Conservation (phyloP, 371 early-diverging fungal genomes). For the Mortierella sp. region DNA sequence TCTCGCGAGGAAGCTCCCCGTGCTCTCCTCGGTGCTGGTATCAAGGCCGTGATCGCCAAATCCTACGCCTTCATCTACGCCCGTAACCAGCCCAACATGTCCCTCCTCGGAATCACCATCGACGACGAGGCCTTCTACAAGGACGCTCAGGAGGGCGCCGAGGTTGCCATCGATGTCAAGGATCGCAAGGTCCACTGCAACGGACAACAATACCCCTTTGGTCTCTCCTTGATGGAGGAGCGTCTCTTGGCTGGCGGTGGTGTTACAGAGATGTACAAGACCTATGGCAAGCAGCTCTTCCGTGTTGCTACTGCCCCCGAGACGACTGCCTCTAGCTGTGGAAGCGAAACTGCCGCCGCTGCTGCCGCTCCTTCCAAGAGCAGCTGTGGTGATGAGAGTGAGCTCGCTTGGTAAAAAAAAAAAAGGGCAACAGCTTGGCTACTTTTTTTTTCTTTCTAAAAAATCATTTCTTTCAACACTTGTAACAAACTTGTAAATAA, state of each 20-base stretch:
- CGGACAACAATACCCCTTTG: slow-evolving; percentile 68
- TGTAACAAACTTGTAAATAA: slow-evolving; percentile 12
- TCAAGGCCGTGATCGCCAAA: slow-evolving; percentile 85
- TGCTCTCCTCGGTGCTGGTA: slow-evolving; percentile 75
- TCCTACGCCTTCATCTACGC: slow-evolving; percentile 74
- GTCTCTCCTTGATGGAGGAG: slow-evolving; percentile 78
- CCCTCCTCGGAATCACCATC: slow-evolving; percentile 77
- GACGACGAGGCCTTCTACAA: slow-evolving; percentile 78
- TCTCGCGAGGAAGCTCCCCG: slow-evolving; percentile 85
- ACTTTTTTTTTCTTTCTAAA: neutral
- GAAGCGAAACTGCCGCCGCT: slow-evolving; percentile 33
- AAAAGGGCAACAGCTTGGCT: neutral
- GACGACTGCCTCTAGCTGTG: slow-evolving; percentile 35
- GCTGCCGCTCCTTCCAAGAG: slow-evolving; percentile 24
- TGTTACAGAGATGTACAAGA: slow-evolving; percentile 81
- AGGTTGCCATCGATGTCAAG: slow-evolving; percentile 73
- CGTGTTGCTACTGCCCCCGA: slow-evolving; percentile 71
- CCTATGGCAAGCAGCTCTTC: slow-evolving; percentile 79
- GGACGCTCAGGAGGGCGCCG: slow-evolving; percentile 75
- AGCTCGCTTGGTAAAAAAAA: slow-evolving; percentile 51
- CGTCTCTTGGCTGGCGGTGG: slow-evolving; percentile 82
- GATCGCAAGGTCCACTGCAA: slow-evolving; percentile 68
- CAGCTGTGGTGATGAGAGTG: slow-evolving; percentile 52
- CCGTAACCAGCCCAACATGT: slow-evolving; percentile 82
- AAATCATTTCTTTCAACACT: neutral